Evolutionary conservation across 225 moss, liverwort and hornwort genomes (phyloP), one percentile per base, ranked within the genome.

Genomic region (Physcomitrium patens): DNA sequence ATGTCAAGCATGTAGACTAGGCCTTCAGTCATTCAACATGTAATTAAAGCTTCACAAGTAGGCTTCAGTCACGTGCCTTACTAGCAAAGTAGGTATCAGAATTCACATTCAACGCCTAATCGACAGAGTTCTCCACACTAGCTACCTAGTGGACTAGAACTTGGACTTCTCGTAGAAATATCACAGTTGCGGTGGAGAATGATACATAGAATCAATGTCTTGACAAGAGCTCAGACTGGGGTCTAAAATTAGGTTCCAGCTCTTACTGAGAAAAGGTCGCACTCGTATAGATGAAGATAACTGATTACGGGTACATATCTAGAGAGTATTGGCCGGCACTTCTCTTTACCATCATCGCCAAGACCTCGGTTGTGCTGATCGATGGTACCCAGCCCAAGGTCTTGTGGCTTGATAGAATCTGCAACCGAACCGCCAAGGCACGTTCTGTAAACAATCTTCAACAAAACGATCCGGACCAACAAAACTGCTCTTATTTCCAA

Each of bases 221-320:
- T 16, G 70, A 77, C 17, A n/a, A 57, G 17, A 23, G 56, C 64
- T 48, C 37, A 78, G 24, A 9, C 57, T 57, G 48, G 23, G 47
- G 56, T 31, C 56, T 17, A 46, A 59, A 18, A 22, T 0, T 54
- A 27, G 19, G 47, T 64, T 62, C 69, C 20, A 19, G 60, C 37
- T 65, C 87, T 76, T 84, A 93, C 93, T 3, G 99, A 99, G 58
- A 99, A 99, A 63, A 83, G 77, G 18, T 99, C 99, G 63, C 93
- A 90, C 12, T 99, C 99, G 64, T 99, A 92, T 28, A 99, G 85
- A 62, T 95, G 93, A 52, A 99, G 89, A 72, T 99, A 99, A 44
- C 89, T 90, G 53, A 99, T 93, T 8, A 93, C 92, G 14, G 95
- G 99, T 60, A 91, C 90, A 88, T 91, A 90, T 78, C 94, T 68